Evolutionary conservation across 257 asterid genomes (phyloP).

Genomic region (Solanum boliviense): DNA sequence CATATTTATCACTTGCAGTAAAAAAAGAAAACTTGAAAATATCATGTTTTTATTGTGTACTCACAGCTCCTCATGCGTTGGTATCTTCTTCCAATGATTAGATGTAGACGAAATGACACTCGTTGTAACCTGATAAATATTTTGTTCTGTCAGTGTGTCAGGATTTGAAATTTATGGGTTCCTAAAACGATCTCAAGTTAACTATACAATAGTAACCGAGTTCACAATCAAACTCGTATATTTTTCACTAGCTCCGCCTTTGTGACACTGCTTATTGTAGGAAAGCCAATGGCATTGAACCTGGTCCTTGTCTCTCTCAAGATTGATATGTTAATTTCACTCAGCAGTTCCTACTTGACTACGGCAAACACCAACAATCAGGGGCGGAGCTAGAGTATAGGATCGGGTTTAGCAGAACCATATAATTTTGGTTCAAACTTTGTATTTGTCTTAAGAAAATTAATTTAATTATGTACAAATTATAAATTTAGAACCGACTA

Average conservation of each 20-base stretch:
- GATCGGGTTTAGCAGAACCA: neutral
- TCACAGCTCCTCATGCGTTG: neutral
- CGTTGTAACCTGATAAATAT: neutral
- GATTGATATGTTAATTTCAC: neutral
- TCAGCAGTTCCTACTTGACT: neutral
- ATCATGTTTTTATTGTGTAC: neutral
- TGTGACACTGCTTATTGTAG: neutral
- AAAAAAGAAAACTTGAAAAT: neutral
- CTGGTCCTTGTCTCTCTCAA: too few species aligned
- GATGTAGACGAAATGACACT: neutral
- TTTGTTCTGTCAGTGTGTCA: neutral
- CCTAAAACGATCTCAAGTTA: neutral
- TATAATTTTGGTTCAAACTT: neutral
- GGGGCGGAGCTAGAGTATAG: neutral
- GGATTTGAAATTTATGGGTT: neutral
- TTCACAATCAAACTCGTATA: neutral
- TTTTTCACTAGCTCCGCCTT: neutral
- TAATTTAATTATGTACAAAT: too few species aligned
- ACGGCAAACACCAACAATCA: neutral
- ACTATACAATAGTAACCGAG: neutral
- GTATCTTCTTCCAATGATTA: neutral
- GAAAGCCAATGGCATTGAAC: too few species aligned
- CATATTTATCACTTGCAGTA: neutral
- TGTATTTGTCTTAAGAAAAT: neutral
- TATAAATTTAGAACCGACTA: too few species aligned